phyloP scores from a whole-genome alignment of 176 grass and related monocot species.

The Zea luxurians region DNA sequence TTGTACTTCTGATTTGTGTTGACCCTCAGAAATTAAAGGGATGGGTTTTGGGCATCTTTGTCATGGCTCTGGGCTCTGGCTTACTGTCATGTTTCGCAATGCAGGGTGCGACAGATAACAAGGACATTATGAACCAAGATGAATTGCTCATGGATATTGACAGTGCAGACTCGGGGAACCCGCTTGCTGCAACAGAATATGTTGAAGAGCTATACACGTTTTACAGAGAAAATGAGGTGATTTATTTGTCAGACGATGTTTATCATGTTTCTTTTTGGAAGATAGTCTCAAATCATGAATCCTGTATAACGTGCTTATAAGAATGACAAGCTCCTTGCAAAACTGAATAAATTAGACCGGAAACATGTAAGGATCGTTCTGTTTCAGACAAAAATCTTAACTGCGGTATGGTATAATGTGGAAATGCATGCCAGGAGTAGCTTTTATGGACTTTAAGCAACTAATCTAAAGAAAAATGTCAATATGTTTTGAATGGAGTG shows the following conservation, averaged over 20 bases:
- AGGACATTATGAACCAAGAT: conserved; percentile 47
- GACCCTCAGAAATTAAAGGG: background rate
- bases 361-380: conserved; percentile 19
- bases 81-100: conserved; percentile 33
- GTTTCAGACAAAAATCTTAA: conserved; percentile 13
- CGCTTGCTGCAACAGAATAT: conserved; percentile 66
- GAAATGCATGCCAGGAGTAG: background rate
- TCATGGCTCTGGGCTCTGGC: background rate
- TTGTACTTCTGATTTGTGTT: conserved; percentile 3
- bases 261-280: background rate
- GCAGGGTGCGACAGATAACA: conserved; percentile 43
- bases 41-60: background rate
- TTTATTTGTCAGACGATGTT: conserved; percentile 7
- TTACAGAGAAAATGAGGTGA: conserved; percentile 78
- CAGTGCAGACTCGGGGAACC: conserved; percentile 51
- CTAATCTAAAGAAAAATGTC: background rate
- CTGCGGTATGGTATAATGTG: conserved; percentile 9
- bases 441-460: conserved; percentile 4
- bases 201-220: conserved; percentile 71
- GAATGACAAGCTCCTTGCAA: background rate
- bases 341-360: conserved; percentile 11
- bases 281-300: conserved; percentile 6
- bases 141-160: conserved; percentile 66
- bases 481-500: background rate
- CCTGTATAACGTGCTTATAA: background rate